Conservation (phyloP, 2,329 filamentous ascomycete genomes). For the Emydomyces testavorans region DNA sequence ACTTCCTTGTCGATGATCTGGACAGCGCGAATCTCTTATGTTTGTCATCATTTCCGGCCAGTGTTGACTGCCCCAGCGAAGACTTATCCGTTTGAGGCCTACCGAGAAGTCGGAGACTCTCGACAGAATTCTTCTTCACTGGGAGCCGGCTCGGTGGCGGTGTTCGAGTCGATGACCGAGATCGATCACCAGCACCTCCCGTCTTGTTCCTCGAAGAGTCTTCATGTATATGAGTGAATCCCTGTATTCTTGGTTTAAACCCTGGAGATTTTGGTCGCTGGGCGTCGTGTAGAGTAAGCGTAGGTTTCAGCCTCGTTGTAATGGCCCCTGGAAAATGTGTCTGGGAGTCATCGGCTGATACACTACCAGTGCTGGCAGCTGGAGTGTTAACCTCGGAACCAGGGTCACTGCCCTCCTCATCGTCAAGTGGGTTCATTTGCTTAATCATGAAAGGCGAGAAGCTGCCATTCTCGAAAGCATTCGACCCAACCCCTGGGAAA, state of each 20-base stretch:
- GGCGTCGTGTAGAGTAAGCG: conserved; percentile 48
- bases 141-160: conserved; percentile 20
- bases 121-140: conserved; percentile 33
- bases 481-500: conserved; percentile 67
- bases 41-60: conserved; percentile 29
- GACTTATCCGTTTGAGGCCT: conserved; percentile 31
- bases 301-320: conserved; percentile 72
- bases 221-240: conserved; percentile 3
- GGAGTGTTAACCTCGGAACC: conserved; percentile 31
- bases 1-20: conserved; percentile 40
- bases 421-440: conserved; percentile 41
- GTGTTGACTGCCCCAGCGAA: conserved; percentile 19
- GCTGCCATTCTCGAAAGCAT: conserved; percentile 38
- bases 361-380: conserved; percentile 31
- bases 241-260: conserved; percentile 16
- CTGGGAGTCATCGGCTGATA: conserved; percentile 37
- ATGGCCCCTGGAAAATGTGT: conserved; percentile 61
- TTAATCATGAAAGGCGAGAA: conserved; percentile 44
- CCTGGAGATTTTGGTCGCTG: conserved; percentile 27
- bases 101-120: conserved; percentile 31
- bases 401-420: conserved; percentile 41
- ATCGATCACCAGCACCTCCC: conserved; percentile 14
- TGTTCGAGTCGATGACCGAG: conserved; percentile 17
- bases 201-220: conserved; percentile 10
- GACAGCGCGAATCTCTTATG: conserved; percentile 40